Base-by-base conservation (phyloP, 2,329 filamentous ascomycete species). In the Thielaviopsis musarum region DNA sequence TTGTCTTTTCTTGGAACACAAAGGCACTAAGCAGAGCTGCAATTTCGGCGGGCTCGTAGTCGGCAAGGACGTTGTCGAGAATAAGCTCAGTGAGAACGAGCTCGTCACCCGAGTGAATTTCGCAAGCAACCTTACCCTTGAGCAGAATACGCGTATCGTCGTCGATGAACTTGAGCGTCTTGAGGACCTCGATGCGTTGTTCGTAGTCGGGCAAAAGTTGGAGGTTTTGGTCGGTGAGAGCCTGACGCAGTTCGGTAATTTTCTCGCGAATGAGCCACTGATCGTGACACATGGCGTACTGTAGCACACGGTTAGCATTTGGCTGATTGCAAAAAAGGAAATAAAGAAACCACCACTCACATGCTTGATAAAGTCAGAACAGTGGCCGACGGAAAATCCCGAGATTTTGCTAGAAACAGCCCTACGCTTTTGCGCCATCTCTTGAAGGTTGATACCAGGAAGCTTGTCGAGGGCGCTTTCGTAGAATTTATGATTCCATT, bases 91-190 rank as follows among this genome's bases (percentile, higher is more conserved):
- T 98, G 19, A 98, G 80, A 0, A 98, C 91, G 0, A 98, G 80
- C 71, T 98, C 93, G 69, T 97, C 91, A 19, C 91, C 91, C 0
- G 91, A 96, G 71, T 97, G 93, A 62, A 98, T 91, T 72, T 98
- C 93, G 73, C 93, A 98, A 4, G 93, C 93, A 22, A 98, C 93
- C 71, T 97, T 97, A 71, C 93, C 93, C 73, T 98, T 98, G 63
- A 98, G 80, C 72, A 94, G 88, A 48, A 98, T 94, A 22, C 91
- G 84, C 4, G 84, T 85, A 52, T 85, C 83, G 3, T 87, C 83
- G 66, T 98, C 93, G 65, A 98, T 87, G 69, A 98, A 98, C 5
- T 83, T 85, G 7, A 98, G 80, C 65, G 97, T 91, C 69, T 88
- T 91, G 53, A 98, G 78, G 0, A 98, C 93, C 63, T 86, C 83